Evolutionary conservation across 2,329 filamentous ascomycete species (phyloP).

Genomic region (Neocucurbitaria cava): DNA sequence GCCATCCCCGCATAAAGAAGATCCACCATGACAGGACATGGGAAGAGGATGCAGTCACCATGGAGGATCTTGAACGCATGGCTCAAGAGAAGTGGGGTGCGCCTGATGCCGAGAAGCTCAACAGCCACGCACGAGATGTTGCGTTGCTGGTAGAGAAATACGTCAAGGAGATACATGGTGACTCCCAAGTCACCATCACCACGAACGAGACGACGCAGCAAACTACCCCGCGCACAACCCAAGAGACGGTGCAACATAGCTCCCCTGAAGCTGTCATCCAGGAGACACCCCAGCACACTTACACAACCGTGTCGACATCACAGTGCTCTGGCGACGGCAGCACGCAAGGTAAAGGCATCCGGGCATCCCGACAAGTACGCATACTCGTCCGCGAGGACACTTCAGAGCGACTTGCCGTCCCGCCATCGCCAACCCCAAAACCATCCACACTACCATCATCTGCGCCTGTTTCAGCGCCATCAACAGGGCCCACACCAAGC

Average conservation of each 20-base stretch:
- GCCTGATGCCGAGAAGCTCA: conserved; percentile 31
- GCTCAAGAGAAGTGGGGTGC: conserved; percentile 61
- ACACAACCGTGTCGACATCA: conserved; percentile 13
- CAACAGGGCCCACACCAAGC: neutral
- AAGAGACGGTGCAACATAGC: conserved; percentile 5
- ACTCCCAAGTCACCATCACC: conserved; percentile 21
- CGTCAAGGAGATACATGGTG: conserved; percentile 9
- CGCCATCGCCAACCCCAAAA: neutral
- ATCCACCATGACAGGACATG: conserved; percentile 78
- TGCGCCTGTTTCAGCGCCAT: neutral
- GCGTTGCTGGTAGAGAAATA: conserved; percentile 34
- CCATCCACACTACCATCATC: neutral
- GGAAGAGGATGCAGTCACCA: conserved; percentile 71
- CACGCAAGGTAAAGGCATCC: conserved; percentile 28
- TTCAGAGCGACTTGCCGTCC: conserved; percentile 10
- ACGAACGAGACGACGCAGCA: conserved; percentile 28
- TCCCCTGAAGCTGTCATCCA: conserved; percentile 19
- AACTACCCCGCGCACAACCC: conserved; percentile 20
- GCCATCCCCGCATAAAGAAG: conserved; percentile 79
- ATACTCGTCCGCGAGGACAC: conserved; percentile 32
- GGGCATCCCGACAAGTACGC: conserved; percentile 23
- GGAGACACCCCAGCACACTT: conserved; percentile 26
- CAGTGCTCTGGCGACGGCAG: conserved; percentile 21
- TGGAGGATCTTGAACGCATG: conserved; percentile 72
- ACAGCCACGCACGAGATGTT: conserved; percentile 41